phyloP scores from a whole-genome alignment of 225 moss, liverwort and hornwort species.

The Bryoerythrophyllum caledonicum region DNA sequence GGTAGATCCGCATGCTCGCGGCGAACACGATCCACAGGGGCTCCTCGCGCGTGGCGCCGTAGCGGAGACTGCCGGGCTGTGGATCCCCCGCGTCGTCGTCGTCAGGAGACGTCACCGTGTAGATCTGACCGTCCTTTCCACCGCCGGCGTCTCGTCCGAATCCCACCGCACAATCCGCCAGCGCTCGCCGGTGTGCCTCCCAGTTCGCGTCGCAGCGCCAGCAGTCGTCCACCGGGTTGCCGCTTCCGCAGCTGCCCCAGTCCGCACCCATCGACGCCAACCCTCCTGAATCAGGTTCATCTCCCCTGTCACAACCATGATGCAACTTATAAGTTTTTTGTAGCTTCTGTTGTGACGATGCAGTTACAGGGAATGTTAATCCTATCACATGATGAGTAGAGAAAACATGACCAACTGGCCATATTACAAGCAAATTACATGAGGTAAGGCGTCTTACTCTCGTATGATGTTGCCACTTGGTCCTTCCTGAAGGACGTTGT shows the following conservation, averaged over 20 bases:
- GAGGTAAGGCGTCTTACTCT: slow-evolving; percentile 5
- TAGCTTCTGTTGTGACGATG: too few species aligned
- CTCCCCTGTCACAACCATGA: slow-evolving; percentile 13
- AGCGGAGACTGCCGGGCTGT: slow-evolving; percentile 34
- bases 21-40: slow-evolving; percentile 42
- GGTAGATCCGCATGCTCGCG: slow-evolving; percentile 30
- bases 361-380: too few species aligned
- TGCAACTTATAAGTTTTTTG: too few species aligned
- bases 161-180: slow-evolving; percentile 28
- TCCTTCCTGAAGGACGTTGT: slow-evolving; percentile 6
- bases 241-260: slow-evolving; percentile 22
- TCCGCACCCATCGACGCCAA: slow-evolving; percentile 11
- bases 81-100: slow-evolving; percentile 34
- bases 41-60: slow-evolving; percentile 27
- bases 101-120: slow-evolving; percentile 23
- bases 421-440: neutral
- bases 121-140: slow-evolving; percentile 35
- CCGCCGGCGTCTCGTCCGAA: slow-evolving; percentile 39
- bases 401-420: too few species aligned
- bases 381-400: too few species aligned
- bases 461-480: slow-evolving; percentile 9
- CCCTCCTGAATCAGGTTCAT: neutral
- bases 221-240: slow-evolving; percentile 43
- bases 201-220: slow-evolving; percentile 39
- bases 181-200: slow-evolving; percentile 21